Evolutionary conservation across 2,329 filamentous ascomycete species (phyloP), one percentile per base, ranked within the genome.

Genomic region (Alternaria sp.): DNA sequence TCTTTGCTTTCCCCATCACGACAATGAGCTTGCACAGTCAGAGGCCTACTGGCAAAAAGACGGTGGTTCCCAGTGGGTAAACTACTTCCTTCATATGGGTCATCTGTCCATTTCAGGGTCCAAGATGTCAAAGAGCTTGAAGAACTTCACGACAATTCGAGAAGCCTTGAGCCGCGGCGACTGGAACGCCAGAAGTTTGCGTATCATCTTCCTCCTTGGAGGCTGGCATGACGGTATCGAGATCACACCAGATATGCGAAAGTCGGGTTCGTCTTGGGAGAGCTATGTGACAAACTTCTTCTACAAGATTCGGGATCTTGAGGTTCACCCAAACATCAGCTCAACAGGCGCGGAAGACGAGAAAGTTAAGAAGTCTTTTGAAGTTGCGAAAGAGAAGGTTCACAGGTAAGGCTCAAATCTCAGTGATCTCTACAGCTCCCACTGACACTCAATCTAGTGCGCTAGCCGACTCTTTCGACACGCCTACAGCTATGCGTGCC

Each of bases 11-110:
- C 77, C 94, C 94, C 79, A 94, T 54, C 72, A 75, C 95, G 78
- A 75, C 46, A 97, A 97, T 70, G 94, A 97, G 78, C 81, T 97
- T 67, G 93, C 93, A 0, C 93, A 97, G 78, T 93, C 90, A 65
- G 93, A 96, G 78, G 93, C 92, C n/a, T 94, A 92, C 78, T 96
- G 87, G 86, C 72, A 78, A 25, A 72, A 74, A 16, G 78, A 76
- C 41, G 74, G 74, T 4, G 77, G 80, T 16, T 77, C 81, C 44
- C 92, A 92, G 61, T 97, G 94, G 94, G 92, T 97, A 52, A 97
- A 95, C 76, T 97, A 97, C 81, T 98, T 97, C 81, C 76, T 97
- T 16, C 94, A 97, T 75, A 97, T 96, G 90, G 94, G 94, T 0
- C 94, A 98, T 76, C 81, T 97, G 49, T 91, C 89, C 6, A 97